Base-by-base conservation (phyloP, 768 basidiomycete genomes). In the Pisolithus orientalis region DNA sequence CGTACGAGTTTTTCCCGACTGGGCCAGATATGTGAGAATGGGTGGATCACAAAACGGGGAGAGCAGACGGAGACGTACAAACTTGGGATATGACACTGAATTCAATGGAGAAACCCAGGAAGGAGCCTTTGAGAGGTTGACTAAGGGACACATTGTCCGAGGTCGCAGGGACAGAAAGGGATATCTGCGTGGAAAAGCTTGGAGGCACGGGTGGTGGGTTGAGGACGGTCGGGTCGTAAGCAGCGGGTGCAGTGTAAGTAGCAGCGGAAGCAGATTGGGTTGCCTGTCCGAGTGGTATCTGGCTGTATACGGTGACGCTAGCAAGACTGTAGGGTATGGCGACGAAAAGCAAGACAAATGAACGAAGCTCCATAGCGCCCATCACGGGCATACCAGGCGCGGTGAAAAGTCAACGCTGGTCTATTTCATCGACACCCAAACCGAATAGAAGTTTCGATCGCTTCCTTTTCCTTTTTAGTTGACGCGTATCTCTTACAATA, bases 51-150 rank as follows among this genome's bases (percentile, higher is more conserved):
- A 47, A 1, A 38, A 9, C 17, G 11, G 14, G 21, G 28, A 28
- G 28, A 29, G 34, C 28, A 37, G 25, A 11, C 27, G 9, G 29
- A 3, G 50, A 8, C 79, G 55, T 40, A 71, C 65, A 55, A 44
- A 77, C 67, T 61, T 79, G 77, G 53, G 78, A 77, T 3, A 76
- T 75, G 7, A 85, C 79, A 17, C 80, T 82, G 70, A 84, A 74
- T 65, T 86, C 84, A 29, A 86, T 71, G 1, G 75, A 78, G 56
- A 84, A 85, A 0, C 84, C 84, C 47, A 82, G 63, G 32, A 77
- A 77, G 42, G 73, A 72, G 16, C 75, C 74, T 50, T 61, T 62
- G 49, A 69, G 67, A 3, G 65, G 61, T 37, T 72, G 69, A 9
- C 53, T 51, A 13, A 57, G 54, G 5, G 39, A 29, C 3, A 58